These are phyloP conservation scores for Colletotrichum acutatum DNA, from an alignment of 2,329 filamentous ascomycete species.

Conservation along the genomic window DNA sequence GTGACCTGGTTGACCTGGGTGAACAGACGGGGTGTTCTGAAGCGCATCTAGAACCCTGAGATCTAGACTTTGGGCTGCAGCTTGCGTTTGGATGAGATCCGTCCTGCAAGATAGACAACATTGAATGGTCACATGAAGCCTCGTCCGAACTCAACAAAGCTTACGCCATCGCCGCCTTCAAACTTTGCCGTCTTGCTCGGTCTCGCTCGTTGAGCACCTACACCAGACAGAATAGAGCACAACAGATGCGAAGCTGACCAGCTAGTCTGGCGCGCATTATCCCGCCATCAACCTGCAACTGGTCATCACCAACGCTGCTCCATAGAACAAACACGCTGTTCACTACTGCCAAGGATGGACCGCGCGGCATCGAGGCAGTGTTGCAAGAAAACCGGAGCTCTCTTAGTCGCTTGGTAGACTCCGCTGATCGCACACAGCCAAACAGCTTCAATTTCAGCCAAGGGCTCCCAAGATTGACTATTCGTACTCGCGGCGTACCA, in stretches of 20 bases:
- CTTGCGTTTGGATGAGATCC: neutral
- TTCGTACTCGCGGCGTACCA: neutral
- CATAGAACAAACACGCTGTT: neutral
- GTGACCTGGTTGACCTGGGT: neutral
- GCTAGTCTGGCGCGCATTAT: neutral
- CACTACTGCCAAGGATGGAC: conserved; percentile 4
- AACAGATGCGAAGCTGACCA: neutral
- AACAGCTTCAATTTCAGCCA: conserved; percentile 5
- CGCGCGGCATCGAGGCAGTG: conserved; percentile 18
- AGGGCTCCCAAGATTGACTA: conserved; percentile 10
- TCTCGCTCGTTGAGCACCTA: neutral
- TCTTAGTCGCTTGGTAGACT: neutral
- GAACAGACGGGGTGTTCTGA: conserved; percentile 8
- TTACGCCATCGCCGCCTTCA: neutral
- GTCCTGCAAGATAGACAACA: neutral
- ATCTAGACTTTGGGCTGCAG: neutral
- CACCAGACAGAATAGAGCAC: neutral
- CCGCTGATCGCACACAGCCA: neutral
- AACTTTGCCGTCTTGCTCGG: neutral
- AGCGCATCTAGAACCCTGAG: conserved; percentile 4
- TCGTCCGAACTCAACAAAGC: neutral
- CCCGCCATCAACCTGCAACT: conserved; percentile 14
- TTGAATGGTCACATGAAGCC: neutral
- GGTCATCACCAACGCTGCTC: neutral
- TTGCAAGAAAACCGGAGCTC: conserved; percentile 4